Evolutionary conservation across 345 rosid species (phyloP).

Genomic region (Noccaea caerulescens): DNA sequence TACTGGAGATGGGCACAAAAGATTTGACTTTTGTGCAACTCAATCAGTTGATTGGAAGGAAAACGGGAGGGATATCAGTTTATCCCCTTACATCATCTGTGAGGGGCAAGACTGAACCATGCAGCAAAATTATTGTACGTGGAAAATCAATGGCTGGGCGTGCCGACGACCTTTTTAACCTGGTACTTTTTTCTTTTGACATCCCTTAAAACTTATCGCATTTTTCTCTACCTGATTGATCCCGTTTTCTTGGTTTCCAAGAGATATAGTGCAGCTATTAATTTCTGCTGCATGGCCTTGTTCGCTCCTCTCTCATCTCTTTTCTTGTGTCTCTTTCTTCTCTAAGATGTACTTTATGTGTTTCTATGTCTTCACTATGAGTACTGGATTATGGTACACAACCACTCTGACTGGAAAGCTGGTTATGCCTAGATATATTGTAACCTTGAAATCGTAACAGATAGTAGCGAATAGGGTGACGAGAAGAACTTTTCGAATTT

Average conservation of each 20-base stretch:
- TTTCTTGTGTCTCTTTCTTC: not conserved
- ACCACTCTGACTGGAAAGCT: constrained; percentile 12
- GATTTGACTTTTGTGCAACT: constrained; percentile 93
- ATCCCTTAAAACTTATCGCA: not conserved
- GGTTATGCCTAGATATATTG: constrained; percentile 8
- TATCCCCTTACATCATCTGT: constrained; percentile 91
- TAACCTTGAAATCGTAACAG: constrained; percentile 13
- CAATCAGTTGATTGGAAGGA: constrained; percentile 97
- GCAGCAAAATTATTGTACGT: constrained; percentile 80
- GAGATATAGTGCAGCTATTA: not conserved
- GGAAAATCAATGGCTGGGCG: constrained; percentile 97
- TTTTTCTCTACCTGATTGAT: constrained; percentile 10
- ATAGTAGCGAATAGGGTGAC: constrained; percentile 3
- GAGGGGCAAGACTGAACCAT: constrained; percentile 74
- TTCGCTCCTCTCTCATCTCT: constrained; percentile 1
- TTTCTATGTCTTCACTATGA: constrained; percentile 1
- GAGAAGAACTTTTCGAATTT: not conserved
- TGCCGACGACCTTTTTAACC: constrained; percentile 84
- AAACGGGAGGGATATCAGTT: constrained; percentile 97
- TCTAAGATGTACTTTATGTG: constrained; percentile 2
- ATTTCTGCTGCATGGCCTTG: constrained; percentile 1
- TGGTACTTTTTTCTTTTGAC: constrained; percentile 54
- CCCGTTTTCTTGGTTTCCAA: not conserved
- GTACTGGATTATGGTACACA: not conserved
- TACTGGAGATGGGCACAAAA: constrained; percentile 97